Evolutionary conservation across 495 filamentous ascomycete species (phyloP).

Genomic region (Talaromyces proteolyticus): DNA sequence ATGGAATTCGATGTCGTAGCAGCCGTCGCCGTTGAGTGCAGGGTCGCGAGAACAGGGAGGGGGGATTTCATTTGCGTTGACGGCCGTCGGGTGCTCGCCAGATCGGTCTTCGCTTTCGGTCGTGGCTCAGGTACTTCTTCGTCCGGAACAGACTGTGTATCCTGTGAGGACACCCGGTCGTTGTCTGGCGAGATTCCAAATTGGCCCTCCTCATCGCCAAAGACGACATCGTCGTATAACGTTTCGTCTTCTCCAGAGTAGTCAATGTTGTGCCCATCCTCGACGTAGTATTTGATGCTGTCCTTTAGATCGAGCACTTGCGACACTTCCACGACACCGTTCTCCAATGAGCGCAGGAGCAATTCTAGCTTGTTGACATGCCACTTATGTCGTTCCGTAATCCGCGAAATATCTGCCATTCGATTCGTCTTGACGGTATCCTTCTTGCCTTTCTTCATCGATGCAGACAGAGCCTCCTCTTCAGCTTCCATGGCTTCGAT

Average conservation of each 20-base stretch:
- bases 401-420: conserved; percentile 74
- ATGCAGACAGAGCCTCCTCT: conserved; percentile 76
- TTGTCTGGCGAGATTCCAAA: conserved; percentile 79
- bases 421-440: conserved; percentile 77
- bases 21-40: conserved; percentile 43
- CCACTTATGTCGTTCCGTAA: conserved; percentile 93
- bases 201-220: conserved; percentile 80
- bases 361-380: conserved; percentile 90
- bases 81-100: conserved; percentile 59
- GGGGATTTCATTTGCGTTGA: conserved; percentile 93
- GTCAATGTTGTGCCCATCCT: conserved; percentile 80
- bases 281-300: conserved; percentile 89
- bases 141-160: conserved; percentile 87
- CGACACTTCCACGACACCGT: conserved; percentile 80
- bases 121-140: conserved; percentile 66
- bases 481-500: conserved; percentile 92
- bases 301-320: conserved; percentile 86
- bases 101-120: conserved; percentile 36
- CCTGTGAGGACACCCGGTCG: conserved; percentile 89
- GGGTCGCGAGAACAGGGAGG: conserved; percentile 79
- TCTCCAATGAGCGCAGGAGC: conserved; percentile 82
- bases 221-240: conserved; percentile 92
- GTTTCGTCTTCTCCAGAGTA: conserved; percentile 80
- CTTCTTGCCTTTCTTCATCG: conserved; percentile 90
- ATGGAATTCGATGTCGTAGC: conserved; percentile 62